These are phyloP conservation scores for Sugiyamaella valdiviana DNA, from an alignment of 805 yeast species.

Conservation along the genomic window DNA sequence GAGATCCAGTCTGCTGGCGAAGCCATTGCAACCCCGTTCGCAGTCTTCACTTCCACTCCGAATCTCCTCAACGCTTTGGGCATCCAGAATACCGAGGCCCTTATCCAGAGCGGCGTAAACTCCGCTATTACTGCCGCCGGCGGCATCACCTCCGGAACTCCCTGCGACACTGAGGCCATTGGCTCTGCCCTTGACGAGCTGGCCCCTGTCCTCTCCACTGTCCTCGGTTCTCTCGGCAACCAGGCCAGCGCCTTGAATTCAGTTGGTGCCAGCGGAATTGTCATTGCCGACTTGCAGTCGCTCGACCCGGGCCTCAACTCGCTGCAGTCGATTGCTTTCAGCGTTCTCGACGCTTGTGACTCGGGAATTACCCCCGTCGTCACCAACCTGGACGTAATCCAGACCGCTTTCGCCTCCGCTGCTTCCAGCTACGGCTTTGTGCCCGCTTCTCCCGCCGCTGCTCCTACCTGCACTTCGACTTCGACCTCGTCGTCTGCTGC, in stretches of 20 bases:
- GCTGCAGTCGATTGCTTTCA: constrained; percentile 14
- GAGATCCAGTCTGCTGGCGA: neutral
- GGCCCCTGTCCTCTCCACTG: neutral
- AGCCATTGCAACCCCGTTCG: neutral
- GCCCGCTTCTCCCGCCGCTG: neutral
- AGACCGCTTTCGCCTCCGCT: neutral
- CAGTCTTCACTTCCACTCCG: neutral
- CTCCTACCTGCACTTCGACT: neutral
- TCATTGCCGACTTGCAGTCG: constrained; percentile 8
- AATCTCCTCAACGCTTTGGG: neutral
- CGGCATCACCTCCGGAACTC: neutral
- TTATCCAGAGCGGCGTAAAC: neutral
- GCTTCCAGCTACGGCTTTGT: neutral
- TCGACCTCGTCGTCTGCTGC: neutral
- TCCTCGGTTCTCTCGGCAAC: neutral
- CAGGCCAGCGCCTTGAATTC: neutral
- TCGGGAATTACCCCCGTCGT: neutral
- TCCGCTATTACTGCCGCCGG: neutral
- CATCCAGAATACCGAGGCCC: neutral
- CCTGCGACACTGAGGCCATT: neutral
- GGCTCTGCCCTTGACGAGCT: neutral
- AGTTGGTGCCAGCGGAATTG: neutral
- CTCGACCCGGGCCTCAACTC: constrained; percentile 18
- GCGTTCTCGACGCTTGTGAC: neutral
- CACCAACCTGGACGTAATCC: neutral